Evolutionary conservation across 768 basidiomycete species (phyloP).

Genomic region (Fomitopsis pulvina): DNA sequence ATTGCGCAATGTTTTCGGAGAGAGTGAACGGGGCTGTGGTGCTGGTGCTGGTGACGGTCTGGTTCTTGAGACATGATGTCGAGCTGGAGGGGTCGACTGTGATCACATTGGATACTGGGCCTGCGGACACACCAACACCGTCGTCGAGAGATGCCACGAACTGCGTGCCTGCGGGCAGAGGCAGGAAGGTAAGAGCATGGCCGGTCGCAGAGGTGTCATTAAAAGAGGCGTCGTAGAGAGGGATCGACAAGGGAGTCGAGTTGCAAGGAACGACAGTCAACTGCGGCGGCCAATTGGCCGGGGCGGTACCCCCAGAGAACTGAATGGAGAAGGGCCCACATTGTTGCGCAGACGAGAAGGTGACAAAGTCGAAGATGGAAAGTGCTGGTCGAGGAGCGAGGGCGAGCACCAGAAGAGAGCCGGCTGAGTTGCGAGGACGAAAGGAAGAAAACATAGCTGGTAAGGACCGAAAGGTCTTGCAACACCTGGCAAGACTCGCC

Average conservation of each 20-base stretch:
- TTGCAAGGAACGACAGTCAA: slow-evolving; percentile 51
- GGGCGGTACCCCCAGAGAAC: slow-evolving; percentile 35
- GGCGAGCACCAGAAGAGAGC: slow-evolving; percentile 14
- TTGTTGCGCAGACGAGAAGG: slow-evolving; percentile 40
- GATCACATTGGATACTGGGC: slow-evolving; percentile 42
- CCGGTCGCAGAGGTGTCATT: slow-evolving; percentile 32
- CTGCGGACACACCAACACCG: slow-evolving; percentile 31
- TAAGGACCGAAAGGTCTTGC: slow-evolving; percentile 17
- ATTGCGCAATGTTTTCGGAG: slow-evolving; percentile 34
- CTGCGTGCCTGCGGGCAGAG: slow-evolving; percentile 38
- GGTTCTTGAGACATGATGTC: slow-evolving; percentile 32
- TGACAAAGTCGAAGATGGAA: slow-evolving; percentile 23
- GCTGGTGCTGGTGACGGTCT: slow-evolving; percentile 1
- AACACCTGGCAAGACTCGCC: slow-evolving; percentile 11
- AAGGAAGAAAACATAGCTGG: slow-evolving; percentile 5
- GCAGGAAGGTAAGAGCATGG: slow-evolving; percentile 43
- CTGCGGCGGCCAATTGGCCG: slow-evolving; percentile 31
- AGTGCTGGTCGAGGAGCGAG: slow-evolving; percentile 21
- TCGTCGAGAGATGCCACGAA: slow-evolving; percentile 55
- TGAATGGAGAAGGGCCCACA: slow-evolving; percentile 44
- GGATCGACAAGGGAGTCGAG: slow-evolving; percentile 41
- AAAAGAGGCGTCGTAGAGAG: slow-evolving; percentile 34
- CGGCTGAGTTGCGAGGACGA: slow-evolving; percentile 9
- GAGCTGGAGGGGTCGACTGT: slow-evolving; percentile 36
- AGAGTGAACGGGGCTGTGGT: slow-evolving; percentile 27